A percentile compares a stretch with the other conserved stretches of the same genome.
These are phyloP conservation scores for Oldenlandia corymbosa DNA, from an alignment of 257 asterid genomes.

Conservation along the genomic window DNA sequence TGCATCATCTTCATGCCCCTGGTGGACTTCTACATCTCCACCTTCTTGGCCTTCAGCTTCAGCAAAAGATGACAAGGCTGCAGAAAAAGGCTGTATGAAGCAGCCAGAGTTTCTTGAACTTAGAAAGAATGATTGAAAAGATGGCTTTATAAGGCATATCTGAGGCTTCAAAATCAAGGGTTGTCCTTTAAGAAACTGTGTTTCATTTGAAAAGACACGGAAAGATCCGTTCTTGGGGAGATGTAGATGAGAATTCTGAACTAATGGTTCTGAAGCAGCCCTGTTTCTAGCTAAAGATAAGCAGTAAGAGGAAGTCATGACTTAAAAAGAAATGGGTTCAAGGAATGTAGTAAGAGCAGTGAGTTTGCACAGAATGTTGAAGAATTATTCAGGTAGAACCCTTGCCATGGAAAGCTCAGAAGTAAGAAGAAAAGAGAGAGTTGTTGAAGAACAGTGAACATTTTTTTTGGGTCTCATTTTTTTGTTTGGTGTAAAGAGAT, in stretches of 20 bases:
- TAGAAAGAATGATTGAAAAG: conserved; percentile 24
- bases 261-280: conserved; percentile 30
- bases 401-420: conserved; percentile 44
- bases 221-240: conserved; percentile 33
- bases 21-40: conserved; percentile 11
- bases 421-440: conserved; percentile 16
- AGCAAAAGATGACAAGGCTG: conserved; percentile 65
- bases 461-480: conserved; percentile 13
- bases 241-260: conserved; percentile 28
- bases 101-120: conserved; percentile 24
- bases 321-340: conserved; percentile 11
- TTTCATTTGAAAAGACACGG: conserved; percentile 19
- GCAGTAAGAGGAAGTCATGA: conserved; percentile 58
- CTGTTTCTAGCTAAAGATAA: conserved; percentile 47
- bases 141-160: not conserved
- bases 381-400: conserved; percentile 37
- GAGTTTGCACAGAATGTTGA: conserved; percentile 12
- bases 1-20: conserved; percentile 21
- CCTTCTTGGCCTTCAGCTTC: conserved; percentile 39
- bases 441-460: conserved; percentile 12
- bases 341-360: conserved; percentile 11
- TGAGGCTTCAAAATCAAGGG: conserved; percentile 33
- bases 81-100: conserved; percentile 34
- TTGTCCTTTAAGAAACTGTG: conserved; percentile 32
- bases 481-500: conserved; percentile 27